Evolutionary conservation across 805 yeast genomes (phyloP).

Genomic region (Kuraishia piskuri): DNA sequence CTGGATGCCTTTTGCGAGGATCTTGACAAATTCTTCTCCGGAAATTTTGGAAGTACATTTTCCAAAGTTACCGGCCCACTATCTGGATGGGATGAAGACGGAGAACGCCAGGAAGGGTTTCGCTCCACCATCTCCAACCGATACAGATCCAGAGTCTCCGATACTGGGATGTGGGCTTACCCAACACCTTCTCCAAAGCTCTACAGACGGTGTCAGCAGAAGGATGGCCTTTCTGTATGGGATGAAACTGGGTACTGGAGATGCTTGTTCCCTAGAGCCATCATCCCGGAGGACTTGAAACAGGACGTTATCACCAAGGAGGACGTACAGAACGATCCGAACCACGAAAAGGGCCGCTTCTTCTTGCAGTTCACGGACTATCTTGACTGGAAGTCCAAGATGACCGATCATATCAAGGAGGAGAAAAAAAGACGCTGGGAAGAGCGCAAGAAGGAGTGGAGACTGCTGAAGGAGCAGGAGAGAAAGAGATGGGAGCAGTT

Average conservation of each 20-base stretch:
- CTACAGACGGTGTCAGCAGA: slow-evolving; percentile 54
- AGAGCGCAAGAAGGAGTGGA: slow-evolving; percentile 11
- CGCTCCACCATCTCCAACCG: neutral
- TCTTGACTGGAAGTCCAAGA: slow-evolving; percentile 57
- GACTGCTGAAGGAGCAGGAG: slow-evolving; percentile 14
- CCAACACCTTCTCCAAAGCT: slow-evolving; percentile 51
- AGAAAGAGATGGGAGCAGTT: slow-evolving; percentile 16
- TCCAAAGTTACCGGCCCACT: neutral
- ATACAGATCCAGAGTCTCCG: slow-evolving; percentile 9
- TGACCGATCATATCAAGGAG: slow-evolving; percentile 35
- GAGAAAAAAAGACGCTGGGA: slow-evolving; percentile 19
- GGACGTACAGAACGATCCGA: slow-evolving; percentile 37
- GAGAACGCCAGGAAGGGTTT: neutral
- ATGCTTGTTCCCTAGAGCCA: slow-evolving; percentile 68
- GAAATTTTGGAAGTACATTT: neutral
- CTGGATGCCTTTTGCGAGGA: slow-evolving; percentile 1
- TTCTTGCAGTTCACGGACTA: slow-evolving; percentile 59
- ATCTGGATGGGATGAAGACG: neutral
- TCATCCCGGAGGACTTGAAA: slow-evolving; percentile 23
- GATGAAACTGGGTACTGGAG: slow-evolving; percentile 81
- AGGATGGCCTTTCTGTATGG: slow-evolving; percentile 74
- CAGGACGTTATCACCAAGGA: slow-evolving; percentile 41
- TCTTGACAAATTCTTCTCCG: neutral
- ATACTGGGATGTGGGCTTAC: slow-evolving; percentile 39
- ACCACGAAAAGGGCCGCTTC: slow-evolving; percentile 45